Conservation (phyloP, 2,329 filamentous ascomycete genomes). For the Pyrenophora tritici-repentis region DNA sequence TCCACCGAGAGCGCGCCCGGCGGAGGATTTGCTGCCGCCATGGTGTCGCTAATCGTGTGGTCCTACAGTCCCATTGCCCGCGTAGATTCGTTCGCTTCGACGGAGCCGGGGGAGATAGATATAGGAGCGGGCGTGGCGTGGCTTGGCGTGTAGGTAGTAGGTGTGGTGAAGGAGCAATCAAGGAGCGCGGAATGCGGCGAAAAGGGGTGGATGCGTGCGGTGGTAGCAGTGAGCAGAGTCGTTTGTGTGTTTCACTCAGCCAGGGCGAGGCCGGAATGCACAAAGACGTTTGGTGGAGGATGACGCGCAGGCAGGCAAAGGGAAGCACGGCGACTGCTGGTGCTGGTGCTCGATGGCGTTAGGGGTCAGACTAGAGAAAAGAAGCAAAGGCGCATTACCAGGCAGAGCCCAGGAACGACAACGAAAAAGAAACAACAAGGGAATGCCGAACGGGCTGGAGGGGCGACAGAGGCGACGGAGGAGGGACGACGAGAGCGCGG, state of each 20-base stretch:
- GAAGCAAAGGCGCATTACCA: constrained; percentile 36
- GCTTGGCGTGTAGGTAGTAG: not conserved
- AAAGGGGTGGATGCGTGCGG: constrained; percentile 3
- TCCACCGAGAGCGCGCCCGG: constrained; percentile 49
- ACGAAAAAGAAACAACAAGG: constrained; percentile 31
- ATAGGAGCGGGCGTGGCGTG: not conserved
- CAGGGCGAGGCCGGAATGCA: constrained; percentile 22
- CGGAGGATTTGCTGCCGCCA: constrained; percentile 52
- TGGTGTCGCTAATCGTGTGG: constrained; percentile 26
- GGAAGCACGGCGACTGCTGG: constrained; percentile 28
- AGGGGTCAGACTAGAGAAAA: constrained; percentile 30
- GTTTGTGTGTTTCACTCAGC: constrained; percentile 25
- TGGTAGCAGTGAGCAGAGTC: constrained; percentile 14
- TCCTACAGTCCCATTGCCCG: constrained; percentile 40
- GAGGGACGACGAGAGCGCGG: constrained; percentile 25
- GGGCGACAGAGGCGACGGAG: constrained; percentile 23
- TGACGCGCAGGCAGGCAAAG: constrained; percentile 29
- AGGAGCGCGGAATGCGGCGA: constrained; percentile 6
- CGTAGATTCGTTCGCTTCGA: constrained; percentile 3
- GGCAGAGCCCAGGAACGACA: constrained; percentile 38
- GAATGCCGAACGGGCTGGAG: constrained; percentile 32
- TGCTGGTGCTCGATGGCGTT: constrained; percentile 35
- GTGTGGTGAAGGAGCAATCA: constrained; percentile 8
- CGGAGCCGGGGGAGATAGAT: constrained; percentile 4
- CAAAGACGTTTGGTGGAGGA: constrained; percentile 26